Evolutionary conservation across 2,329 filamentous ascomycete genomes (phyloP).

Genomic region (Ophiostoma himal-ulmi): DNA sequence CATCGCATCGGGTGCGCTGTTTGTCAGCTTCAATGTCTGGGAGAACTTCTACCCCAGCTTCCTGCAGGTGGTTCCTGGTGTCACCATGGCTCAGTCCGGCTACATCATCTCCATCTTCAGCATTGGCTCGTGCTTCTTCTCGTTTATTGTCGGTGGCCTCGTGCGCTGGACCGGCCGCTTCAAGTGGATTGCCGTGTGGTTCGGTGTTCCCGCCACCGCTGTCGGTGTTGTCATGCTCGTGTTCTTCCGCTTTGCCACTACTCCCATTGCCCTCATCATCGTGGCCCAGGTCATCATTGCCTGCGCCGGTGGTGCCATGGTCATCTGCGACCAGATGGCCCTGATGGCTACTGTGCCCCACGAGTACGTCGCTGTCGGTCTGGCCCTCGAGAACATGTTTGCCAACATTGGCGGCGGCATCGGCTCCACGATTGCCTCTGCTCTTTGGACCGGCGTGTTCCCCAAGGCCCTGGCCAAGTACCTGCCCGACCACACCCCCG

Average conservation of each 20-base stretch:
- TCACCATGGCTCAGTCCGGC: slow-evolving; percentile 24
- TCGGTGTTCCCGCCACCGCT: slow-evolving; percentile 49
- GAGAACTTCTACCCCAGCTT: slow-evolving; percentile 26
- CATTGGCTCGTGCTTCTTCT: slow-evolving; percentile 36
- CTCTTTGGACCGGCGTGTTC: slow-evolving; percentile 56
- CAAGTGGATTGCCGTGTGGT: slow-evolving; percentile 38
- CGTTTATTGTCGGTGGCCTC: slow-evolving; percentile 39
- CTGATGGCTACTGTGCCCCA: slow-evolving; percentile 54
- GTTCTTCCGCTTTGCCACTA: slow-evolving; percentile 46
- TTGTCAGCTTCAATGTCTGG: slow-evolving; percentile 26
- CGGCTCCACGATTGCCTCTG: slow-evolving; percentile 52
- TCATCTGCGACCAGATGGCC: slow-evolving; percentile 54
- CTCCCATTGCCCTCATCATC: slow-evolving; percentile 46
- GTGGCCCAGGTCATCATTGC: slow-evolving; percentile 51
- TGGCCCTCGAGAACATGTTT: slow-evolving; percentile 35
- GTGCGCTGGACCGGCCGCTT: slow-evolving; percentile 27
- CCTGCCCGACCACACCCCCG: slow-evolving; percentile 40
- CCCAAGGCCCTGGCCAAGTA: slow-evolving; percentile 44
- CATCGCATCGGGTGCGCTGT: slow-evolving; percentile 17
- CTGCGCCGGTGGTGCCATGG: slow-evolving; percentile 51
- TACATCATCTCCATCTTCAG: slow-evolving; percentile 25
- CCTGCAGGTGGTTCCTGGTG: slow-evolving; percentile 27
- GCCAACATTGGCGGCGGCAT: slow-evolving; percentile 54
- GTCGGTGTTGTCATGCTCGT: slow-evolving; percentile 51
- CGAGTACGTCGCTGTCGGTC: slow-evolving; percentile 30